phyloP scores from a whole-genome alignment of 2,329 filamentous ascomycete species.

The Talaromyces albobiverticillius region DNA sequence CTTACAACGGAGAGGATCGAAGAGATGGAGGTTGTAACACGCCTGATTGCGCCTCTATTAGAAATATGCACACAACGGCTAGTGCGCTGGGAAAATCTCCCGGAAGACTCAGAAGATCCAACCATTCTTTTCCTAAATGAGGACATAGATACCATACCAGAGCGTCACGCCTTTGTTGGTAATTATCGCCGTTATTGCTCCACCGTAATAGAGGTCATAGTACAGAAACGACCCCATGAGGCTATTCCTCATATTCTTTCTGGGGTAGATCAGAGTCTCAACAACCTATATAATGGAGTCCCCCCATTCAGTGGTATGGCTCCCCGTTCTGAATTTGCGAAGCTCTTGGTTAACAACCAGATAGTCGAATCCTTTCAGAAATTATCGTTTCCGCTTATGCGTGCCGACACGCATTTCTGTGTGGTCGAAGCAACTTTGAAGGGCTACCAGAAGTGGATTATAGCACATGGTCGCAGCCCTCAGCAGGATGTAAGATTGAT shows the following conservation, averaged over 20 bases:
- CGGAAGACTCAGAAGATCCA: constrained; percentile 75
- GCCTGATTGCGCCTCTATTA: constrained; percentile 70
- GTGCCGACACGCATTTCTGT: constrained; percentile 83
- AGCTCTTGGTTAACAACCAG: neutral
- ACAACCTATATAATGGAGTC: constrained; percentile 70
- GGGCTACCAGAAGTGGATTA: constrained; percentile 80
- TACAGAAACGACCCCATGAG: constrained; percentile 75
- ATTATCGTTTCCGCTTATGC: constrained; percentile 51
- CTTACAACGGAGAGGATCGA: constrained; percentile 70
- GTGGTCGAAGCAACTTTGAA: constrained; percentile 86
- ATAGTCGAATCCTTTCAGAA: constrained; percentile 39
- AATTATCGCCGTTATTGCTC: constrained; percentile 92
- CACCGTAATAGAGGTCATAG: constrained; percentile 82
- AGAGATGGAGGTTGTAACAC: constrained; percentile 54
- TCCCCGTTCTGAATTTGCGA: neutral
- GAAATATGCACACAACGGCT: constrained; percentile 80
- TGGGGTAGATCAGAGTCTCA: constrained; percentile 70
- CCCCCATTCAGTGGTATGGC: constrained; percentile 63
- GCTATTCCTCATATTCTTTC: constrained; percentile 84
- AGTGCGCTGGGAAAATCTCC: constrained; percentile 81
- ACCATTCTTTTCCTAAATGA: constrained; percentile 81
- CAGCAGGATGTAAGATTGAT: constrained; percentile 44
- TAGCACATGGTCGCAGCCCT: constrained; percentile 49
- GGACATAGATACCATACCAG: constrained; percentile 91
- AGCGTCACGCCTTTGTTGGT: constrained; percentile 89